Evolutionary conservation across 495 filamentous ascomycete genomes (phyloP).

Genomic region (Aspergillus bridgeri): DNA sequence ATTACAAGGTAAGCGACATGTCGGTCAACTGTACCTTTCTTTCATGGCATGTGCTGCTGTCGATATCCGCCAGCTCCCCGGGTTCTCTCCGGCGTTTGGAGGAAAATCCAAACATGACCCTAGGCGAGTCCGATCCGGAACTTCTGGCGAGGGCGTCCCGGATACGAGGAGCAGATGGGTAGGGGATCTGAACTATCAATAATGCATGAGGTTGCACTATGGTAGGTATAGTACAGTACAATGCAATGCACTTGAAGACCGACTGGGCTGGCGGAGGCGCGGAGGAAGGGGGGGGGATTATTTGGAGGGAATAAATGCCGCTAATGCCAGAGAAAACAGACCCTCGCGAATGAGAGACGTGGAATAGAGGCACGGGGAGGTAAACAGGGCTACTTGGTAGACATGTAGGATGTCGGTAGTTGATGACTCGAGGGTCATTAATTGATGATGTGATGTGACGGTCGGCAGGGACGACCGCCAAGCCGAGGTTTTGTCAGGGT

Average conservation of each 20-base stretch:
- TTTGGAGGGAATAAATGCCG: background rate
- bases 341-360: background rate
- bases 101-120: slow-evolving; percentile 18
- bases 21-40: slow-evolving; percentile 19
- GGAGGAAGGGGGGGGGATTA: background rate
- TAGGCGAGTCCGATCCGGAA: too few species aligned
- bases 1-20: background rate
- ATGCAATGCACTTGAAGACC: background rate
- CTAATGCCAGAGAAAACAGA: too few species aligned
- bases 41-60: slow-evolving; percentile 14
- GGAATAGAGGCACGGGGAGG: background rate
- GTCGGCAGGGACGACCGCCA: background rate
- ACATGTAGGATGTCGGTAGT: too few species aligned
- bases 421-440: too few species aligned
- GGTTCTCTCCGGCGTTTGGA: slow-evolving; percentile 24
- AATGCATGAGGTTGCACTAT: background rate
- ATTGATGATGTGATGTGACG: background rate
- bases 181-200: background rate
- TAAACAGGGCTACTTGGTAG: background rate
- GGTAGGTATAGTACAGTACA: background rate
- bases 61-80: slow-evolving; percentile 13
- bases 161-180: background rate
- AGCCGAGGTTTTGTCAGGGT: background rate
- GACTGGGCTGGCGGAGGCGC: background rate
- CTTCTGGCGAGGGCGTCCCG: background rate